Conservation (phyloP, 257 asterid species). For the Verbena officinalis region DNA sequence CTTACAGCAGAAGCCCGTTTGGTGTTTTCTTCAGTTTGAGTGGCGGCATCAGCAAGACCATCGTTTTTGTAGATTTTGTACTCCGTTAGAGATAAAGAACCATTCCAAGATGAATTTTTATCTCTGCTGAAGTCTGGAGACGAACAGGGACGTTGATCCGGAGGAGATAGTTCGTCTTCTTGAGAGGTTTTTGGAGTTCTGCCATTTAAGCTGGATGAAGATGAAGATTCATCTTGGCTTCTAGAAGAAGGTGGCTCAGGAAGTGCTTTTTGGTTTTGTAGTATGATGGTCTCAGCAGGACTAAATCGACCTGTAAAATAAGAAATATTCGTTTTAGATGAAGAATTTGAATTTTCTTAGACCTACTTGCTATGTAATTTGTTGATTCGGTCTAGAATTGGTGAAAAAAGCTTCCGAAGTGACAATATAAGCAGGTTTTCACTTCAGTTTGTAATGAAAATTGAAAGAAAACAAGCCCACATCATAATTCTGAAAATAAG, state of each 20-base stretch:
- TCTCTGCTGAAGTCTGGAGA: constrained; percentile 65
- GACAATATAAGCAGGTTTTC: no score
- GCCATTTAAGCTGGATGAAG: constrained; percentile 80
- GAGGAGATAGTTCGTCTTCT: constrained; percentile 74
- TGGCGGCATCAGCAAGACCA: constrained; percentile 87
- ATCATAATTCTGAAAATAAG: no score
- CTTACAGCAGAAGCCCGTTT: constrained; percentile 32
- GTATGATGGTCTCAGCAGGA: constrained; percentile 56
- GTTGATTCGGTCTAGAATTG: constrained; percentile 10
- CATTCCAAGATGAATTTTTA: constrained; percentile 74
- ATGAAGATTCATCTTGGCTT: constrained; percentile 87
- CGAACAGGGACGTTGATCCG: constrained; percentile 56
- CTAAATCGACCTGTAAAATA: constrained; percentile 60
- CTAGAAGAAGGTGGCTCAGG: constrained; percentile 84
- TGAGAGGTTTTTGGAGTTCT: constrained; percentile 67
- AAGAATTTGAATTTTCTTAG: neutral
- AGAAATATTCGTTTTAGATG: neutral
- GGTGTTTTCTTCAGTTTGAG: constrained; percentile 83
- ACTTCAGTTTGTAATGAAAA: no score
- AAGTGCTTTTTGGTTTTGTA: constrained; percentile 68
- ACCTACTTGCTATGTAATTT: neutral
- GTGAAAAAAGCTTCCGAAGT: neutral
- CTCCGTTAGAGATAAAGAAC: constrained; percentile 70
- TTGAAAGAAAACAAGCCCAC: no score
- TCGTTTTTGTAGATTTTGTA: constrained; percentile 76